Percentiles rank a stretch among this genome's conserved stretches.
These are phyloP conservation scores for Chaetomiaceae sp. DNA, from an alignment of 2,329 filamentous ascomycete species.

Conservation along the genomic window DNA sequence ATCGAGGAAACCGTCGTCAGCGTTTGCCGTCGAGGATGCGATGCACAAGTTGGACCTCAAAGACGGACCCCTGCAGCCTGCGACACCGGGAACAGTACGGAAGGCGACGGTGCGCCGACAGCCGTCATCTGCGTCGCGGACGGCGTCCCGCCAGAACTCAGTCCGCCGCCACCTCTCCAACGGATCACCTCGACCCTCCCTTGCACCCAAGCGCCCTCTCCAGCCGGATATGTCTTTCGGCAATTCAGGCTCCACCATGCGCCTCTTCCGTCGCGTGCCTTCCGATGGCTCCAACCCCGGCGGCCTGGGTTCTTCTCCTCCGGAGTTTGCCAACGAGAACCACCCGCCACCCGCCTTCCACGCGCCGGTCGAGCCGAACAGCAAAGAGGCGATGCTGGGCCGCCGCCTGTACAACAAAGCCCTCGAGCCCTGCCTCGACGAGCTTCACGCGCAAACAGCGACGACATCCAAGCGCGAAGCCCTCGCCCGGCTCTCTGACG, in stretches of 20 bases:
- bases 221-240: conserved; percentile 90
- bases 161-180: conserved; percentile 28
- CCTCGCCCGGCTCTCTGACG: conserved; percentile 74
- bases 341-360: conserved; percentile 40
- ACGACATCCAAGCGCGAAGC: conserved; percentile 68
- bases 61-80: conserved; percentile 52
- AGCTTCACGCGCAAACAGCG: conserved; percentile 75
- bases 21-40: conserved; percentile 53
- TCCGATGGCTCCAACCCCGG: conserved; percentile 57
- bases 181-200: conserved; percentile 38
- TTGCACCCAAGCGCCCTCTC: conserved; percentile 65
- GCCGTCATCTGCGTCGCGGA: conserved; percentile 32
- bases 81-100: conserved; percentile 54
- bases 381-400: conserved; percentile 79
- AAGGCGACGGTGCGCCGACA: conserved; percentile 48
- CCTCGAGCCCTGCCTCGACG: conserved; percentile 75
- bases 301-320: conserved; percentile 32
- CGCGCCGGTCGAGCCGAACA: conserved; percentile 49
- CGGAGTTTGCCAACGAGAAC: conserved; percentile 56
- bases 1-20: conserved; percentile 50
- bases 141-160: conserved; percentile 21
- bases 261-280: conserved; percentile 79
- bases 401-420: conserved; percentile 74
- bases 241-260: conserved; percentile 85
- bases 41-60: conserved; percentile 56